Conservation (phyloP, 805 yeast genomes). For the Suhomyces vadensis region DNA sequence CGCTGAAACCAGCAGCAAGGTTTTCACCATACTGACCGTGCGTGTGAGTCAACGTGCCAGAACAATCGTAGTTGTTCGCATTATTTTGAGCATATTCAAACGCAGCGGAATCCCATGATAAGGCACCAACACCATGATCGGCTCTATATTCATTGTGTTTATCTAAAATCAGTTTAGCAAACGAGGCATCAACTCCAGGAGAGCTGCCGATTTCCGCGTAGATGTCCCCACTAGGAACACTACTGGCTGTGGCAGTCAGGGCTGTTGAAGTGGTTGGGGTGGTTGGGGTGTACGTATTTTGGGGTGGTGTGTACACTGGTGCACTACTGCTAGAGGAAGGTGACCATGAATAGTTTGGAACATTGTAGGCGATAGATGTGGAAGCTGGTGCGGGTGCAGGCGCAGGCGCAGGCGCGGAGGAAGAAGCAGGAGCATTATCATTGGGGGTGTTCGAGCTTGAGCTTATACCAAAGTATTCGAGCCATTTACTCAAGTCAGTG, state of each 20-base stretch:
- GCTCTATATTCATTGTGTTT: slow-evolving; percentile 37
- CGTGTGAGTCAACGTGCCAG: slow-evolving; percentile 38
- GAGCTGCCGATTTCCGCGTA: slow-evolving; percentile 18
- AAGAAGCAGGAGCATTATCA: not conserved
- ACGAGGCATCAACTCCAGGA: slow-evolving; percentile 25
- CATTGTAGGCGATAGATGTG: slow-evolving; percentile 3
- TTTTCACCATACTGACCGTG: slow-evolving; percentile 41
- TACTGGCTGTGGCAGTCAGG: slow-evolving; percentile 4
- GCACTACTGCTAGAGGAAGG: not conserved
- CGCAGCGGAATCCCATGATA: slow-evolving; percentile 34
- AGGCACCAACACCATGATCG: slow-evolving; percentile 27
- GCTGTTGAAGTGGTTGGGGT: slow-evolving; percentile 8
- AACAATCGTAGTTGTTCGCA: slow-evolving; percentile 39
- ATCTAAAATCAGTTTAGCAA: slow-evolving; percentile 32
- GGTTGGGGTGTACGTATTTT: not conserved
- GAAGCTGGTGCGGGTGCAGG: slow-evolving; percentile 4
- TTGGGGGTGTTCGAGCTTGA: slow-evolving; percentile 2
- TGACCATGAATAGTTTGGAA: not conserved
- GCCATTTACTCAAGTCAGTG: slow-evolving; percentile 11
- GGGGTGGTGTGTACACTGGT: not conserved
- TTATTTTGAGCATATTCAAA: slow-evolving; percentile 35
- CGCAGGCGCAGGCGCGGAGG: slow-evolving; percentile 1
- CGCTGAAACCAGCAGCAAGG: slow-evolving; percentile 36
- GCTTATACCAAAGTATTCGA: slow-evolving; percentile 14
- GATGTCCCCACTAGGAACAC: slow-evolving; percentile 9